Evolutionary conservation across 768 basidiomycete genomes (phyloP), one percentile per base, ranked within the genome.

Genomic region (Boletus rubroflammeus): DNA sequence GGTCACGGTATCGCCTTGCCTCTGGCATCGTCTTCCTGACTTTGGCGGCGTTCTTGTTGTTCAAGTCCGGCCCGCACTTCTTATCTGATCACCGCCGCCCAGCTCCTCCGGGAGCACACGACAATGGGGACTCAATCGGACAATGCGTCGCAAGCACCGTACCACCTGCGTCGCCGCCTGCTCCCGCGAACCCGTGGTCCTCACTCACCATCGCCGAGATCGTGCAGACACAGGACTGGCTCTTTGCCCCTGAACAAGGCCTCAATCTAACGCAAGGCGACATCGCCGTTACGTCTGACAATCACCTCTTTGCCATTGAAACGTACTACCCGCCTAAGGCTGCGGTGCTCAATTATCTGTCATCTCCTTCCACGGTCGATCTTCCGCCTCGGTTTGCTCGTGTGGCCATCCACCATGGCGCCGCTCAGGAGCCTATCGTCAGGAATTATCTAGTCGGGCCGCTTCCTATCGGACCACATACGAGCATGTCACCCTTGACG

Each of bases 361-460:
- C 76, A 4, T 62, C 68, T 9, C 70, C 75, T 8, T 51, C 48
- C 8, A 47, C 57, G 0, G 61, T 47, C 2, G 28, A 50, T 8
- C 61, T 67, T 2, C 81, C 79, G 0, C 58, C 68, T 32, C 66
- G 72, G 34, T 78, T 72, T 56, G 80, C 82, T 6, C 72, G 76
- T 47, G 79, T 79, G n/a, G 75, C 75, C 26, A 69, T 85, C 45
- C 76, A 81, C 56, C 76, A 81, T 62, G 81, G 80, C 25, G 72
- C 72, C 11, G 63, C 60, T 13, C 55, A 57, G 5, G 69, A 66
- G 11, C 80, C 81, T 10, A 61, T 68, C n/a, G 75, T 83, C 34
- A 72, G 68, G 51, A 81, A 84, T 59, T 82, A 83, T 59, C 67
- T 83, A 8, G 76, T 85, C 17, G 84, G 84, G 0, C 84, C 84